Base-by-base conservation (phyloP, 169 alveolate genomes). In the Plasmodium coatneyi region DNA sequence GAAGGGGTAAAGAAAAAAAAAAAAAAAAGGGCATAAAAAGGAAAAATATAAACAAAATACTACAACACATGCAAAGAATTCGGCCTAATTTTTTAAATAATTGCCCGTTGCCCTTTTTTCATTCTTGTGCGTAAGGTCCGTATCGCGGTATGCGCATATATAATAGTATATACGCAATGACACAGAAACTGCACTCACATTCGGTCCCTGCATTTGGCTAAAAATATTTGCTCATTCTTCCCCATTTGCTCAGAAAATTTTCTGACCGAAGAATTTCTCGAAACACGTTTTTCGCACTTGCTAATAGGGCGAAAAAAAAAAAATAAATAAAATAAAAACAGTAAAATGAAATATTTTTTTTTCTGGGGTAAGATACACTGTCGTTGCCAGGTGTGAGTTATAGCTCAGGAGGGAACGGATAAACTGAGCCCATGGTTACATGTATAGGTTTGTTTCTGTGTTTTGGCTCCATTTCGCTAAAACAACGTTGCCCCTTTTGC, bases 201-300 rank as follows among this genome's bases (percentile, higher is more conserved):
- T 41, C 98, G 89, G 78, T 97, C 98, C 98, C 97, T 97, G 95
- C 98, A 97, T 83, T 97, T 97, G 22, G 98, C 98, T 39, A 97
- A 76, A 84, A 98, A 97, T 16, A 97, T 95, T 82, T 96, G 98
- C 80, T 97, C 98, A 56, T 72, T 83, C 95, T 96, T 96, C 70
- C 95, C 92, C 95, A 97, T 78, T 74, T 93, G 83, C 83, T 96
- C 98, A 28, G 95, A 96, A 82, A 97, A 96, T 71, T n/a, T 95
- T 95, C 56, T 81, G 93, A 84, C 96, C 96, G 66, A 97, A 96
- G 80, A 98, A 97, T 87, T 97, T 97, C 84, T 96, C 97, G 84
- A 97, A 97, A 92, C 98, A 97, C 3, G 97, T 97, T 93, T 97
- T 97, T 92, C 97, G 92, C 76, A 97, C 98, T 96, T 97, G 97